These are phyloP conservation scores for Meredithiella fracta DNA, from an alignment of 2,329 filamentous ascomycete species.

Conservation along the genomic window DNA sequence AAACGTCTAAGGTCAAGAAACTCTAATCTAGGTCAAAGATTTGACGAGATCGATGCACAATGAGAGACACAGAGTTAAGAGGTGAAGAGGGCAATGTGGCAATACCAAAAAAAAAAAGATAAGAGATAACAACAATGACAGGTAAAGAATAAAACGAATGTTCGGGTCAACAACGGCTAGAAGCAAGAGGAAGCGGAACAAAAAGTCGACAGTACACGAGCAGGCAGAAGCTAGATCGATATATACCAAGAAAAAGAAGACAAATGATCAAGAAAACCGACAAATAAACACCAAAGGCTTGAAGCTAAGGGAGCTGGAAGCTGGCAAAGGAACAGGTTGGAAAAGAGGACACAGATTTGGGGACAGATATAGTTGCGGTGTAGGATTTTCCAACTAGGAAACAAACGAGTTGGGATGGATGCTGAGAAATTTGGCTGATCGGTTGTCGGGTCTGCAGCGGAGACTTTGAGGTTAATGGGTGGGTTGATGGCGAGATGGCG, in stretches of 20 bases:
- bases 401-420: not conserved
- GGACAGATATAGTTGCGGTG: not conserved
- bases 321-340: not conserved
- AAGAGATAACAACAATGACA: not conserved
- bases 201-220: not conserved
- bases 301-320: conserved; percentile 1
- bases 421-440: not conserved
- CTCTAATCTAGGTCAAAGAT: not conserved
- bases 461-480: no score
- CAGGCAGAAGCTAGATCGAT: not conserved
- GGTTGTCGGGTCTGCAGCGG: not conserved
- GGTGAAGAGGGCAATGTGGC: not conserved
- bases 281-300: no score
- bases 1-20: not conserved
- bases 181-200: not conserved
- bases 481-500: no score
- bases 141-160: not conserved
- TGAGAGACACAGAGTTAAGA: not conserved
- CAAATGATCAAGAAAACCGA: not conserved
- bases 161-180: not conserved
- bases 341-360: not conserved
- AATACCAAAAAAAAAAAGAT: conserved; percentile 1
- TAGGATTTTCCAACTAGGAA: conserved; percentile 3
- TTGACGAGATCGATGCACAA: not conserved
- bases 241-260: not conserved